Percentiles rank a stretch among this genome's conserved stretches.
Conservation (phyloP, 495 filamentous ascomycete genomes). For the Viridothelium virens region DNA sequence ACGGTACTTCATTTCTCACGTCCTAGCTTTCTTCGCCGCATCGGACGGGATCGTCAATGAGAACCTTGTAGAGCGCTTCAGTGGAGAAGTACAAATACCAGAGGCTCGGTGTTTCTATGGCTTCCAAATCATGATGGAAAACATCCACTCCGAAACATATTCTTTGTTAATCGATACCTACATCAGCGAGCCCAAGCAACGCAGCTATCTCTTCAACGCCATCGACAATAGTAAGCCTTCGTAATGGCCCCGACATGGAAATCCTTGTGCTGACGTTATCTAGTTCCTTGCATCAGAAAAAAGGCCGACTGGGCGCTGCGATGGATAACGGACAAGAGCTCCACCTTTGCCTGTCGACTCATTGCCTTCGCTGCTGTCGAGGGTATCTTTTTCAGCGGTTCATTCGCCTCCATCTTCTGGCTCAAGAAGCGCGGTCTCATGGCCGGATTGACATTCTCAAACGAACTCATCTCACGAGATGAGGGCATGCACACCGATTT, state of each 20-base stretch:
- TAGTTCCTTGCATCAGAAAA: constrained; percentile 88
- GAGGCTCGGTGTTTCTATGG: constrained; percentile 99
- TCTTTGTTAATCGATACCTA: constrained; percentile 99
- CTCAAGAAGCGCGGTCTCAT: constrained; percentile 99
- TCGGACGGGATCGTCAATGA: constrained; percentile 99
- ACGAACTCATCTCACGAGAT: constrained; percentile 98
- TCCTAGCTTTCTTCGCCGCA: constrained; percentile 98
- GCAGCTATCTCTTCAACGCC: constrained; percentile 91
- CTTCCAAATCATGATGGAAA: constrained; percentile 99
- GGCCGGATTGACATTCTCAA: constrained; percentile 97
- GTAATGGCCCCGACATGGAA: neutral
- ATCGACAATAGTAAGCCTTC: constrained; percentile 78
- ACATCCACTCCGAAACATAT: constrained; percentile 99
- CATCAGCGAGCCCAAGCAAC: constrained; percentile 96
- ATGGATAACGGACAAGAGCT: constrained; percentile 88
- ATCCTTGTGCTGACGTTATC: constrained; percentile 29
- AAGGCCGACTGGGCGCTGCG: constrained; percentile 96
- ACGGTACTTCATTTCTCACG: constrained; percentile 95
- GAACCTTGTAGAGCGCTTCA: constrained; percentile 97
- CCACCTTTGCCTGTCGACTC: constrained; percentile 90
- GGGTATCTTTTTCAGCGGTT: constrained; percentile 99
- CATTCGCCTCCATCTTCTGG: constrained; percentile 99
- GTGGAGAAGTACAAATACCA: constrained; percentile 90
- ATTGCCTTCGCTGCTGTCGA: constrained; percentile 97
- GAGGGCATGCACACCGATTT: constrained; percentile 99